Conservation (phyloP, 495 filamentous ascomycete genomes). For the Aspergillus leporis region DNA sequence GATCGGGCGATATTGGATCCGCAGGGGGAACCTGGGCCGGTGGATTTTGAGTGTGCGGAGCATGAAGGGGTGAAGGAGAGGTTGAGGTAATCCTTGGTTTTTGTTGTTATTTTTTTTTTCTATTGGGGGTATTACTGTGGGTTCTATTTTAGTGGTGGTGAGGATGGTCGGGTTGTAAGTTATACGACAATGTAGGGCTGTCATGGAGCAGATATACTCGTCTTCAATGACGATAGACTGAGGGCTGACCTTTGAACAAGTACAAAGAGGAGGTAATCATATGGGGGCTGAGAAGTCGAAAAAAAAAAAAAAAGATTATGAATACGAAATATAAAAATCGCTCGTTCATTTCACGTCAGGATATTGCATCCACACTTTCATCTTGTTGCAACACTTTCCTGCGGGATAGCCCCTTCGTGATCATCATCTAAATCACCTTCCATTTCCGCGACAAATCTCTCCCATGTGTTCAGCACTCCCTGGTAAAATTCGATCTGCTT, state of each 20-base stretch:
- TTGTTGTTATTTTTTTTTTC: not conserved
- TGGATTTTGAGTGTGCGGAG: slow-evolving; percentile 32
- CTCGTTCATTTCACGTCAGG: not conserved
- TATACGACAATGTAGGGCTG: not conserved
- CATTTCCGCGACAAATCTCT: slow-evolving; percentile 85
- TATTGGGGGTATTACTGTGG: not conserved
- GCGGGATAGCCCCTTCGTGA: slow-evolving; percentile 24
- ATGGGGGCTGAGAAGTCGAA: not conserved
- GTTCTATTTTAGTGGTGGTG: not conserved
- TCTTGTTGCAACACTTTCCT: slow-evolving; percentile 1
- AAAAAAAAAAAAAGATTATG: not conserved
- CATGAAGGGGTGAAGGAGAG: slow-evolving; percentile 18
- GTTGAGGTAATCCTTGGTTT: slow-evolving; percentile 7
- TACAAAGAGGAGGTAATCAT: not conserved
- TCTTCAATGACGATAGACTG: not conserved
- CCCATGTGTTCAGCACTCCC: slow-evolving; percentile 80
- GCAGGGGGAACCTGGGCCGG: slow-evolving; percentile 24
- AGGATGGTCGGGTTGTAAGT: not conserved
- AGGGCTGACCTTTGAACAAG: too few relatives aligned
- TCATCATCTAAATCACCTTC: slow-evolving; percentile 57
- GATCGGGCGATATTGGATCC: slow-evolving; percentile 32
- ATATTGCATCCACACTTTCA: slow-evolving; percentile 4
- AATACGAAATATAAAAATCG: slow-evolving; percentile 4
- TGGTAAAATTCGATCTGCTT: slow-evolving; percentile 86
- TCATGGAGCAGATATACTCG: not conserved